Conservation (phyloP, 768 basidiomycete species). For the Imleria badia region DNA sequence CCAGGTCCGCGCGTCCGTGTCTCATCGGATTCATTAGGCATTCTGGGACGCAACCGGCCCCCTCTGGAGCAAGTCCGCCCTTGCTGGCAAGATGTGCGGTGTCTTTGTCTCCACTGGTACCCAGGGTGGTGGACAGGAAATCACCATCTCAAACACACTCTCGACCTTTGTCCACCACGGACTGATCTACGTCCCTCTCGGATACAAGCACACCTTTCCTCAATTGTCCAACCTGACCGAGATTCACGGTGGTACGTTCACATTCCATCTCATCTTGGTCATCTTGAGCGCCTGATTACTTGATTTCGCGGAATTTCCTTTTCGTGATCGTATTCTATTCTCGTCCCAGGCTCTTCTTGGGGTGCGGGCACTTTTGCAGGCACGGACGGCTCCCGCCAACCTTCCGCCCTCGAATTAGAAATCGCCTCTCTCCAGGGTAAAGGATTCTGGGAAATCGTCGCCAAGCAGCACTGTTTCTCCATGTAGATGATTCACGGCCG, state of each 20-base stretch:
- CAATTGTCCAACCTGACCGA: conserved; percentile 41
- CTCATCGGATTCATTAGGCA: conserved; percentile 31
- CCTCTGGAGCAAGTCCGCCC: conserved; percentile 41
- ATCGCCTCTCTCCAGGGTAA: conserved; percentile 59
- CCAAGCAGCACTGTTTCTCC: conserved; percentile 32
- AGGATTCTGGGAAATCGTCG: conserved; percentile 49
- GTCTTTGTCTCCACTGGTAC: conserved; percentile 46
- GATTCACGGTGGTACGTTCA: conserved; percentile 45
- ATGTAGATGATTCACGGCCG: conserved; percentile 11
- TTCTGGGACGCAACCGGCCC: conserved; percentile 54
- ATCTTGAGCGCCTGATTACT: neutral
- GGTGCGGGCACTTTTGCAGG: conserved; percentile 73
- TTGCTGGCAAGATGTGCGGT: conserved; percentile 47
- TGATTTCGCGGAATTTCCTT: too few relatives aligned
- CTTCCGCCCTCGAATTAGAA: conserved; percentile 54
- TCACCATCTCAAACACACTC: conserved; percentile 37
- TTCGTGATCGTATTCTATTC: neutral
- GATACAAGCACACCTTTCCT: conserved; percentile 45
- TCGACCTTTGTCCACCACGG: conserved; percentile 57
- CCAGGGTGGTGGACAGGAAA: conserved; percentile 50
- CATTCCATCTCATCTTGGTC: neutral
- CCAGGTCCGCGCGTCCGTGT: neutral
- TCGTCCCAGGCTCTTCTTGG: conserved; percentile 63
- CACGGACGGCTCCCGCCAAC: conserved; percentile 57
- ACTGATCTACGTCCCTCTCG: conserved; percentile 51